Base-by-base conservation (phyloP, 2,329 filamentous ascomycete species). In the Bipolaris sorokiniana region DNA sequence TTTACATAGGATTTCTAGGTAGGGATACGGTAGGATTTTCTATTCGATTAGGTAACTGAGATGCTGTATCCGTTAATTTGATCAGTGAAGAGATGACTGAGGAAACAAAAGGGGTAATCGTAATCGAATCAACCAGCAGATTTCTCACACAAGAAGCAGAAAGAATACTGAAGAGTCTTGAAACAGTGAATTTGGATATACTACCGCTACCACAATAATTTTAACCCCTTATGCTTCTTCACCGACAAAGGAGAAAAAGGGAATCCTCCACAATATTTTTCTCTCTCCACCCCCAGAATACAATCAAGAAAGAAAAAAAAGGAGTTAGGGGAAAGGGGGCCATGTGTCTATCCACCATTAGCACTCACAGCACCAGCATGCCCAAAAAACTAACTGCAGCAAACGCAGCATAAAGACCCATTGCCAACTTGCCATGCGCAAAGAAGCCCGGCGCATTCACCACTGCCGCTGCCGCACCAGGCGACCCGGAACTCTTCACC, bases 331-430 rank as follows among this genome's bases (percentile, higher is more conserved):
- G 9, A 13, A 20, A 23, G 15, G 11, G 20, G 4, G 11, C 5
- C 4, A 5, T 15, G 11, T 7, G 10, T 18, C 11, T 7, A n/a
- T 45, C 20, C n/a, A 23, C 20, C 3, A n/a, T 33, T 31, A 16
- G 1, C 9, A n/a, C 22, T 10, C 11, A 45, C 26, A 72, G 53
- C 9, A 59, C 59, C 42, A 72, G 58, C 68, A 75, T 74, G 7
- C 70, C 71, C 1, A 68, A 34, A 40, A 72, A 52, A 33, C 68
- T 72, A 6, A 63, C 61, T 1, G 56, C 56, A 3, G 65, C 69
- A 40, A 74, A 42, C 3, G 49, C 38, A 34, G 56, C 60, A 57
- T 70, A 75, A 2, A 51, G 57, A 3, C 51, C 61, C 54, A 72
- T 69, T 0, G 67, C 46, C 23, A 63, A 7, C 3, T 57, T 56